These are phyloP conservation scores for Geosmithia morbida DNA, from an alignment of 2,329 filamentous ascomycete species.

Conservation along the genomic window DNA sequence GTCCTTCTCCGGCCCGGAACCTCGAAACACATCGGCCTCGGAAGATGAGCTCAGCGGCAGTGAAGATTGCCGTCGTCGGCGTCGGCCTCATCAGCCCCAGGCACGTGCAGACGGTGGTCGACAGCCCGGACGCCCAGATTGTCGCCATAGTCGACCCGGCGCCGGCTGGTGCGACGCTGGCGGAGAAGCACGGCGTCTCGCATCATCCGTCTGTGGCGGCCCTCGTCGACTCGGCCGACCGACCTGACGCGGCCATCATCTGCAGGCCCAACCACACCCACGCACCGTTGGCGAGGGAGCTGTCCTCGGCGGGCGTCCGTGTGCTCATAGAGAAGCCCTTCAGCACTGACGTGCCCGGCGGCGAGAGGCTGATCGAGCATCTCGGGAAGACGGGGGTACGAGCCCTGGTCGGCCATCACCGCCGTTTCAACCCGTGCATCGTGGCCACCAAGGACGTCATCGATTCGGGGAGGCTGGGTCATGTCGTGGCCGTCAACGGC, in stretches of 20 bases:
- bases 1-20: too few species aligned
- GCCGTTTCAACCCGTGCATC: constrained; percentile 44
- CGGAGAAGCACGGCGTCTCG: constrained; percentile 7
- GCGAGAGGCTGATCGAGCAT: constrained; percentile 13
- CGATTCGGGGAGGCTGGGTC: constrained; percentile 23
- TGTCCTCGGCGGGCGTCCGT: constrained; percentile 18
- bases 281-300: constrained; percentile 30
- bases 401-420: constrained; percentile 42
- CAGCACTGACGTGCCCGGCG: constrained; percentile 22
- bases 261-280: constrained; percentile 47
- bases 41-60: background rate
- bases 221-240: constrained; percentile 22
- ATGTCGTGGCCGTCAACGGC: constrained; percentile 35
- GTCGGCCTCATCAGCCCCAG: constrained; percentile 15
- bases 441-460: constrained; percentile 31
- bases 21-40: too few species aligned
- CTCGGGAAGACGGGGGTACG: constrained; percentile 16
- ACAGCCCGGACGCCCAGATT: constrained; percentile 8
- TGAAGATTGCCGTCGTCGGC: constrained; percentile 14
- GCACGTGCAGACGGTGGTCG: constrained; percentile 13
- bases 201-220: constrained; percentile 18
- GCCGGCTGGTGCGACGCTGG: constrained; percentile 7
- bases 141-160: constrained; percentile 12
- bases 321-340: constrained; percentile 44
- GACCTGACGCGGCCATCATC: constrained; percentile 39